Evolutionary conservation across 2,329 filamentous ascomycete species (phyloP), one percentile per base, ranked within the genome.

Genomic region (Phaeophleospora eucalypticola): DNA sequence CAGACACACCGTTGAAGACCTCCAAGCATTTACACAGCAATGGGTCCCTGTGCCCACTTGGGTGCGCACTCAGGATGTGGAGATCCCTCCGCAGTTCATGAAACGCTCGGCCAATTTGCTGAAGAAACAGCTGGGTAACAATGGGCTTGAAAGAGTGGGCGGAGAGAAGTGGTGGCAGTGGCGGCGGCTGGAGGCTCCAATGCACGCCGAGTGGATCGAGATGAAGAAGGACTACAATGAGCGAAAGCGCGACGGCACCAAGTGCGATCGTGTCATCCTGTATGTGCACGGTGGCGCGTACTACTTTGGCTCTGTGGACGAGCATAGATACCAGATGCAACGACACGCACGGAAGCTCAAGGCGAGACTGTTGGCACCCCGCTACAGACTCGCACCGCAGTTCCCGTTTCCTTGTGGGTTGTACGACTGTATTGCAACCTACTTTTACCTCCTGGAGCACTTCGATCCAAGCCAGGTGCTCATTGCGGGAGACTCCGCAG

Each of bases 291-390:
- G 93, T 12, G 91, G 91, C 4, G 91, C 87, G 16, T 97, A 95
- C 69, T 98, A 84, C 70, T 97, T 98, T 65, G 91, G 93, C 12
- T 94, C 89, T 58, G 84, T 96, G 32, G 90, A 96, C 63, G 90
- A 95, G 67, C 93, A 97, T 72, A 83, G 93, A n/a, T 97, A 97
- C 70, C 91, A 97, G 75, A 83, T 98, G 77, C 93, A 98, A 68
- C 80, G 91, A 40, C 90, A 97, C 76, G 93, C 93, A 20, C 80
- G 93, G 44, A 97, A 97, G 70, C 77, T 98, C 51, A 89, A 93
- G 68, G 91, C 89, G 15, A 79, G 89, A 45, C 86, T 96, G 6
- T 82, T 97, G 66, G 89, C 91, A 56, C 77, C 91, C 4, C 76
- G 82, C 51, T 98, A 97, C 67, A 82, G 93, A 34, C 76, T 98